Evolutionary conservation across 129 eudicot species (phyloP), one percentile per base, ranked within the genome.

Genomic region (Ambrosia trifida): DNA sequence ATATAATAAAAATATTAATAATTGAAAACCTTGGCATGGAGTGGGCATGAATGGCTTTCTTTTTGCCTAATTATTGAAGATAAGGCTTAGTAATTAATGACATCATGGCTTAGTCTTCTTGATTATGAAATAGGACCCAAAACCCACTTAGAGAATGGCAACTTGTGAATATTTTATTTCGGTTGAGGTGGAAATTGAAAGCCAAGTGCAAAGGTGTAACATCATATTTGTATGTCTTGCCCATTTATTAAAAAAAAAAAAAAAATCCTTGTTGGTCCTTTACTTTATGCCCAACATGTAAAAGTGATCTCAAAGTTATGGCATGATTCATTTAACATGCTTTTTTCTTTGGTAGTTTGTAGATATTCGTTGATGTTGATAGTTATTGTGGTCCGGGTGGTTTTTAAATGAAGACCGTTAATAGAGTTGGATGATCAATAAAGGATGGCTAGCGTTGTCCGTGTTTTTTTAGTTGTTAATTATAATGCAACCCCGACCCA

Each of bases 71-170:
- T 60, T 61, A 60, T 75, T 76, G 44, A 50, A 77, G 81, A 77
- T 69, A 77, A 77, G 81, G 76, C 64, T 60, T 77, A 60, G 36
- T 36, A 52, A 68, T 60, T 36, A 52, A 68, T 60, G 81, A 77
- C 81, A 77, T 77, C 81, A 77, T 69, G 81, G 81, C 71, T 77
- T 77, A 77, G 76, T 77, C 51, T 69, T 46, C 47, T 69, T 68
- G 81, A 77, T 69, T 36, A 77, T 69, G 59, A 77, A 40, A 20
- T 60, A 76, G 81, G 76, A 32, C 81, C 76, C 76, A 69, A 69
- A 77, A 77, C 65, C 76, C 81, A 77, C 76, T 69, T 60, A 69
- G 69, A 69, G 64, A 44, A 35, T 69, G 70, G 35, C 81, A 60
- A 69, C 57, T 77, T 69, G 81, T 77, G 71, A 47, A 11, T 77